Evolutionary conservation across 2,329 filamentous ascomycete species (phyloP).

Genomic region (Calonectria ilicicola): DNA sequence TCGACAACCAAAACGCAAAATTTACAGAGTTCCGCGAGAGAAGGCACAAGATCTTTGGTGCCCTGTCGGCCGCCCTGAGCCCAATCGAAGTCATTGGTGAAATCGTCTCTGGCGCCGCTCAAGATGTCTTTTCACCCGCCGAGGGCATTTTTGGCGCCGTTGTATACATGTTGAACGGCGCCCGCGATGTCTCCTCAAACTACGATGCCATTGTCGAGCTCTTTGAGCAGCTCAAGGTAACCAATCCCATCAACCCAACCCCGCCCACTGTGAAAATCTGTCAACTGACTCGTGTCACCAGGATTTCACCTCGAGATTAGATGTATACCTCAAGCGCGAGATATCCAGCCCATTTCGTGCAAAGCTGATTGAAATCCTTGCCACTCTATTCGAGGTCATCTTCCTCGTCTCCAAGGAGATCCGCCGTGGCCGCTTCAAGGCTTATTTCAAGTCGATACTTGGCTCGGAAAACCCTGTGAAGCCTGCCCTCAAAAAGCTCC

Average conservation of each 20-base stretch:
- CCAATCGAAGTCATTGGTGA: constrained; percentile 56
- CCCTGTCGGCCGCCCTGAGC: constrained; percentile 45
- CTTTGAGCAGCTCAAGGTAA: constrained; percentile 54
- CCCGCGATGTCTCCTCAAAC: constrained; percentile 56
- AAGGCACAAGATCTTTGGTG: constrained; percentile 49
- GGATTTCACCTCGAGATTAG: constrained; percentile 57
- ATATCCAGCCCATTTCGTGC: constrained; percentile 52
- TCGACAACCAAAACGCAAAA: constrained; percentile 51
- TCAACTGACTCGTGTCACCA: constrained; percentile 24
- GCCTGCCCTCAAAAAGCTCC: constrained; percentile 53
- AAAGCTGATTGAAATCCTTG: constrained; percentile 56
- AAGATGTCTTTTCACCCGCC: constrained; percentile 54
- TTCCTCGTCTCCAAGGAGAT: constrained; percentile 57
- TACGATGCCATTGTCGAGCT: constrained; percentile 60
- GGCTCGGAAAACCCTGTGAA: constrained; percentile 55
- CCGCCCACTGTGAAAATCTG: constrained; percentile 16
- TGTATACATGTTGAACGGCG: constrained; percentile 56
- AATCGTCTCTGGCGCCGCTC: constrained; percentile 50
- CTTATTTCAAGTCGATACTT: constrained; percentile 55
- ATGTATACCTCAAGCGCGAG: constrained; percentile 53
- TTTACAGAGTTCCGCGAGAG: constrained; percentile 53
- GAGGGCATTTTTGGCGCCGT: constrained; percentile 57
- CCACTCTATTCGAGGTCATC: constrained; percentile 58
- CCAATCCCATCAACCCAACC: constrained; percentile 26
- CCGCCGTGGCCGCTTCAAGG: constrained; percentile 53